Conservation (phyloP, 2,329 filamentous ascomycete genomes). For the Massarina eburnea region DNA sequence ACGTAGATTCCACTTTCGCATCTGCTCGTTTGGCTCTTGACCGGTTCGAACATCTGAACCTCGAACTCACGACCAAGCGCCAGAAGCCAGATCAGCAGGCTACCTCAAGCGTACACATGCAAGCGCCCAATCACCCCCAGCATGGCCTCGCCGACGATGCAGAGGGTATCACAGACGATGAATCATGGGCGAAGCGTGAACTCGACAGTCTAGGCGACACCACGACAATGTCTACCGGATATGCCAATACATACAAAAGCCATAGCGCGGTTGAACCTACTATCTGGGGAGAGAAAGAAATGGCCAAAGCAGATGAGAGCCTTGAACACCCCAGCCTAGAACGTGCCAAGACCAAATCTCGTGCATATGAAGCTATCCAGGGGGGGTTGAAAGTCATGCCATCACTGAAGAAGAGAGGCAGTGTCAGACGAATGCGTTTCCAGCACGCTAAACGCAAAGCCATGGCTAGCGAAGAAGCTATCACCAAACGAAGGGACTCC, state of each 20-base stretch:
- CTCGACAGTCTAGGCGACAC: constrained; percentile 2
- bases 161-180: not conserved
- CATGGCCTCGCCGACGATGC: not conserved
- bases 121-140: not conserved
- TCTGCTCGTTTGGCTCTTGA: constrained; percentile 10
- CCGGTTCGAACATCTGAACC: constrained; percentile 7
- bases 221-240: constrained; percentile 5
- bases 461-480: no score
- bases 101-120: not conserved
- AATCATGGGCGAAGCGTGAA: constrained; percentile 1
- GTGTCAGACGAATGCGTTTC: constrained; percentile 11
- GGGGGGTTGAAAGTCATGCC: constrained; percentile 5
- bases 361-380: constrained; percentile 6
- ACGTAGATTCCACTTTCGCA: not conserved
- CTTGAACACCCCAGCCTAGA: not conserved
- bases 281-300: constrained; percentile 2
- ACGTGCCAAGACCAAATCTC: not conserved
- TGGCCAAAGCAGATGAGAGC: not conserved
- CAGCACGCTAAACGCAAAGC: not conserved
- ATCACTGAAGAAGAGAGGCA: constrained; percentile 9
- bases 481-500: not conserved
- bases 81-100: not conserved
- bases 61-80: constrained; percentile 13
- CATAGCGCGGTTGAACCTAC: not conserved
- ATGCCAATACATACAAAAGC: constrained; percentile 9